Conservation (phyloP, 1,284 basidiomycete species). For the Agaricales sp. region DNA sequence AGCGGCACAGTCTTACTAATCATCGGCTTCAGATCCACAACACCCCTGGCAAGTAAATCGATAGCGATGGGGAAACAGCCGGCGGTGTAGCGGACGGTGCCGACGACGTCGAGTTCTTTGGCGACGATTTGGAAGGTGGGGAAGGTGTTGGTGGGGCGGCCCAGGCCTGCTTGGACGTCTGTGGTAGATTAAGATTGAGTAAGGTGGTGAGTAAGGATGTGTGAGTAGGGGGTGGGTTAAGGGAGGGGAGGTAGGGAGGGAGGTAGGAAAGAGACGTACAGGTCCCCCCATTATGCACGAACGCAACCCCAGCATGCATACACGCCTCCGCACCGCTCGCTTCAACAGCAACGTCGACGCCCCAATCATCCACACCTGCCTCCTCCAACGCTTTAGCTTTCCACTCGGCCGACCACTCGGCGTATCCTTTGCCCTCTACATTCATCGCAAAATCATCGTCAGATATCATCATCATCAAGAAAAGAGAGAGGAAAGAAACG, state of each 20-base stretch:
- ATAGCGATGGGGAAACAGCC: conserved; percentile 14
- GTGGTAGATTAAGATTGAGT: background rate
- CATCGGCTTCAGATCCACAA: conserved; percentile 11
- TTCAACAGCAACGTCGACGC: conserved; percentile 49
- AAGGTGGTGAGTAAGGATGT: background rate
- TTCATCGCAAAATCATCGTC: too few relatives aligned
- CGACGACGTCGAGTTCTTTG: conserved; percentile 13
- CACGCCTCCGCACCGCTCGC: conserved; percentile 44
- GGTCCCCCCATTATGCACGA: conserved; percentile 11
- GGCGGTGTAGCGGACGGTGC: conserved; percentile 13
- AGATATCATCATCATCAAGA: too few relatives aligned
- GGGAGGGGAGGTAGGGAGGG: background rate
- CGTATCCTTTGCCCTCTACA: conserved; percentile 22
- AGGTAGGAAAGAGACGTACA: conserved; percentile 8
- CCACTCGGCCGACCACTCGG: conserved; percentile 10
- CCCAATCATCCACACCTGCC: conserved; percentile 15
- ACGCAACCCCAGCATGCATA: conserved; percentile 21
- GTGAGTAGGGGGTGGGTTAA: too few relatives aligned
- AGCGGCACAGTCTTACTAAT: conserved; percentile 12
- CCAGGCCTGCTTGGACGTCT: conserved; percentile 14
- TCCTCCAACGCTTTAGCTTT: conserved; percentile 9
- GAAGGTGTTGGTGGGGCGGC: conserved; percentile 11
- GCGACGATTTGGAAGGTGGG: conserved; percentile 13
- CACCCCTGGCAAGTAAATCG: conserved; percentile 11
- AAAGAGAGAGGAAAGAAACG: too few relatives aligned